Conservation (phyloP, 169 alveolate genomes). For the Eimeria maxima region DNA sequence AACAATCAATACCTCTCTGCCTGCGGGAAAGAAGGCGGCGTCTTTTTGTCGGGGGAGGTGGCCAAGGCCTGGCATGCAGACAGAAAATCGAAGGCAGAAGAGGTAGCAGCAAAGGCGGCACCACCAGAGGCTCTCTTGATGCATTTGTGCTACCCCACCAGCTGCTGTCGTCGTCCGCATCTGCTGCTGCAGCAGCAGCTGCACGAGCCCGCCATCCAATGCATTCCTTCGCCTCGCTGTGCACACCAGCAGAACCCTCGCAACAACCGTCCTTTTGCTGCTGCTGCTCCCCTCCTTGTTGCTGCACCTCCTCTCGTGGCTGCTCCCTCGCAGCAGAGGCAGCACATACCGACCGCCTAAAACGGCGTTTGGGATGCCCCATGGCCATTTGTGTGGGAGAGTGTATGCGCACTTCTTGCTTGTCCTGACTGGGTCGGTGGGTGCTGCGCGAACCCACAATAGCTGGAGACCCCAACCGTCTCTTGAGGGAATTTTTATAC, state of each 20-base stretch:
- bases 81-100: conserved; percentile 56
- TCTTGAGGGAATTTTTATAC: neutral
- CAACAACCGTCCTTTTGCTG: neutral
- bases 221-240: neutral
- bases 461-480: neutral
- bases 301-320: neutral
- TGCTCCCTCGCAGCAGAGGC: neutral
- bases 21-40: conserved; percentile 10
- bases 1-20: conserved; percentile 30
- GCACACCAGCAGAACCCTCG: neutral
- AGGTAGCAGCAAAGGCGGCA: conserved; percentile 56
- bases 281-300: conserved; percentile 17
- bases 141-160: conserved; percentile 36
- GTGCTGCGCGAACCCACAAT: neutral
- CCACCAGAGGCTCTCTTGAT: conserved; percentile 41
- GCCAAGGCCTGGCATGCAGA: conserved; percentile 68
- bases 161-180: conserved; percentile 24
- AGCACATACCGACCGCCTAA: neutral
- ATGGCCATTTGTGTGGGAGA: neutral
- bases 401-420: neutral
- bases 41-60: conserved; percentile 61
- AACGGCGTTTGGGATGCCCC: neutral
- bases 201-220: conserved; percentile 64
- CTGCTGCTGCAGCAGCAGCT: conserved; percentile 62
- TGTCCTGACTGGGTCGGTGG: neutral